Percentiles rank a stretch among this genome's conserved stretches.
phyloP scores from a whole-genome alignment of 2,329 filamentous ascomycete species.

The Colletotrichum zoysiae region DNA sequence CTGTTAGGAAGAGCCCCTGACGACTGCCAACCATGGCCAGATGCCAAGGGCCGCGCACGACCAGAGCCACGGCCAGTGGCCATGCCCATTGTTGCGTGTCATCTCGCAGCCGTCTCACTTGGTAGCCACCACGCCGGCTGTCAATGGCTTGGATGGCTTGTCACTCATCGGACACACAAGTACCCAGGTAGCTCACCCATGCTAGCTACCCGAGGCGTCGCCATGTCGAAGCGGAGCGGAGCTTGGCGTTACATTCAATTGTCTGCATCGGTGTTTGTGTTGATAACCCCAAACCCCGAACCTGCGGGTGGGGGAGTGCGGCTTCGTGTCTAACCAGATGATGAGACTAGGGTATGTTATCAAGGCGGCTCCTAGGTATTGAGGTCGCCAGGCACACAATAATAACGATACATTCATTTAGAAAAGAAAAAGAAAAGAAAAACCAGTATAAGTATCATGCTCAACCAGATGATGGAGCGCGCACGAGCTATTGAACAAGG shows the following conservation, averaged over 20 bases:
- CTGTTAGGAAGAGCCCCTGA: neutral
- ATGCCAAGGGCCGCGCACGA: neutral
- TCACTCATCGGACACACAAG: neutral
- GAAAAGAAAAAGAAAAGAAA: too few relatives aligned
- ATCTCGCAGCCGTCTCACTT: neutral
- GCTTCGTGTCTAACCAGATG: neutral
- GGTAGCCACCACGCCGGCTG: neutral
- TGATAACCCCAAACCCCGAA: constrained; percentile 10
- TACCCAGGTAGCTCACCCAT: neutral
- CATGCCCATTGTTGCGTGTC: neutral
- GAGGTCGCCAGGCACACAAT: too few relatives aligned
- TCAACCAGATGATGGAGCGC: neutral
- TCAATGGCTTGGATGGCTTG: neutral
- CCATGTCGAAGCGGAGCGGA: neutral
- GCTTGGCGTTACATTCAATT: constrained; percentile 4
- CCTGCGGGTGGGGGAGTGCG: neutral
- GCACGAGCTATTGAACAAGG: neutral
- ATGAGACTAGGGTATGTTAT: too few relatives aligned
- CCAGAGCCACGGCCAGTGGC: neutral
- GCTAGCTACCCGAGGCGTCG: neutral
- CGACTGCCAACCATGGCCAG: neutral
- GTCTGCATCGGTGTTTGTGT: constrained; percentile 6
- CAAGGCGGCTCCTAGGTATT: too few relatives aligned
- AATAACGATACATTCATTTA: too few relatives aligned
- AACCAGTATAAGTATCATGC: too few relatives aligned